Conservation (phyloP, 1,284 basidiomycete species). For the Moesziomyces parantarcticus region DNA sequence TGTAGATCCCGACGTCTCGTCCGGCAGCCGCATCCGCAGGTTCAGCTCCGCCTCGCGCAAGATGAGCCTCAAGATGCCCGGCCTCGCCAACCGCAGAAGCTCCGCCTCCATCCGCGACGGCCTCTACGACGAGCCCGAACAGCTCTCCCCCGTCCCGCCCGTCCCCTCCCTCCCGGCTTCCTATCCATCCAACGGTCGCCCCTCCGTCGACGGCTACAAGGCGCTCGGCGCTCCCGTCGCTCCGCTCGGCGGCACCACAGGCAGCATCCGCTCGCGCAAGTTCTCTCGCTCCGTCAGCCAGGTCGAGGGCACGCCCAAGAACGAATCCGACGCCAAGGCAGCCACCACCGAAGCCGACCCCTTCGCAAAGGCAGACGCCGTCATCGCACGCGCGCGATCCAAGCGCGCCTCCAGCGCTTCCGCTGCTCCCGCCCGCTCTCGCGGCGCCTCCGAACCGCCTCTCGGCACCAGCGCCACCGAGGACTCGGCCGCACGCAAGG, state of each 20-base stretch:
- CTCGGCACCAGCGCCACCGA: neutral
- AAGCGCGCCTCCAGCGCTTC: constrained; percentile 12
- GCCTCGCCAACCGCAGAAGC: constrained; percentile 12
- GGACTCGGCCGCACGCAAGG: constrained; percentile 2
- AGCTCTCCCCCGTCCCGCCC: constrained; percentile 14
- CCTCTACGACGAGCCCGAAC: constrained; percentile 29
- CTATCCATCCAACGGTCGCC: constrained; percentile 6
- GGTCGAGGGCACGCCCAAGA: constrained; percentile 3
- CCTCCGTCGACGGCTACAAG: constrained; percentile 25
- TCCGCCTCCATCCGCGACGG: constrained; percentile 24
- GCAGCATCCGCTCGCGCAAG: constrained; percentile 12
- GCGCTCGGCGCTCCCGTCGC: constrained; percentile 5
- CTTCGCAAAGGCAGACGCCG: constrained; percentile 32
- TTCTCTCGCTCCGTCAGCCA: constrained; percentile 25
- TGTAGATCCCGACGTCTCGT: constrained; percentile 4
- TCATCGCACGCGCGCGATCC: constrained; percentile 35
- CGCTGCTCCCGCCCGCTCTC: neutral
- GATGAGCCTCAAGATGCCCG: constrained; percentile 47
- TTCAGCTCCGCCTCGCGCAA: constrained; percentile 45
- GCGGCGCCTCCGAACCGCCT: constrained; percentile 13
- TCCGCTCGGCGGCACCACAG: constrained; percentile 1
- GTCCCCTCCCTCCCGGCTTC: constrained; percentile 18
- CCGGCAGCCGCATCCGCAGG: constrained; percentile 16
- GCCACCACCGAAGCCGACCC: constrained; percentile 16
- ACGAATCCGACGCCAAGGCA: neutral